Conservation (phyloP, 768 basidiomycete genomes). For the Rubroboletus satanas region DNA sequence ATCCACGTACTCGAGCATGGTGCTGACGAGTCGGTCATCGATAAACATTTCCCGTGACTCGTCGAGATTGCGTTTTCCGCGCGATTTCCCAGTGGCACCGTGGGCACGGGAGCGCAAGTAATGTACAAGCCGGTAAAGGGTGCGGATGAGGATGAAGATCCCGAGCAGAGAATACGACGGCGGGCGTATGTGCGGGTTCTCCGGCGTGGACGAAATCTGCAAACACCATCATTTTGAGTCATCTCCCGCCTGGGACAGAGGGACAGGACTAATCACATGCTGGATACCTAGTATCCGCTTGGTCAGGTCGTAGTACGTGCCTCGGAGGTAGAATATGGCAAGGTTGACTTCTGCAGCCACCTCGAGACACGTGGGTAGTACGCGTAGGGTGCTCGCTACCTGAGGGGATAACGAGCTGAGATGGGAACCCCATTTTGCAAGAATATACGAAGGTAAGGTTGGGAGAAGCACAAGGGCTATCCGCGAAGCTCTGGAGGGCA, state of each 20-base stretch:
- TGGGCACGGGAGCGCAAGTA: constrained; percentile 37
- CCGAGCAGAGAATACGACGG: constrained; percentile 89
- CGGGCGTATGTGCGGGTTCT: constrained; percentile 66
- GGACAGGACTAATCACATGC: constrained; percentile 46
- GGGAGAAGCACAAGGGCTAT: constrained; percentile 61
- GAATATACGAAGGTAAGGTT: constrained; percentile 59
- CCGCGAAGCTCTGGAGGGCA: constrained; percentile 46
- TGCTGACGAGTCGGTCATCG: constrained; percentile 59
- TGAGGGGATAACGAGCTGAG: constrained; percentile 33
- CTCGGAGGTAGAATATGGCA: constrained; percentile 74
- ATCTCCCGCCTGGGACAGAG: background rate
- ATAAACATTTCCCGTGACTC: constrained; percentile 42
- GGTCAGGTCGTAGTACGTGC: constrained; percentile 71
- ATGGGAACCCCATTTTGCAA: constrained; percentile 47
- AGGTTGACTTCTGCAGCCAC: constrained; percentile 68
- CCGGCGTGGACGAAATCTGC: constrained; percentile 71
- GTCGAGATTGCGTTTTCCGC: constrained; percentile 32
- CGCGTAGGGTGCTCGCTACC: constrained; percentile 30
- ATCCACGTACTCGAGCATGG: constrained; percentile 47
- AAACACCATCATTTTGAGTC: constrained; percentile 5
- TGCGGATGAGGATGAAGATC: constrained; percentile 60
- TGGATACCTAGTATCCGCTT: constrained; percentile 65
- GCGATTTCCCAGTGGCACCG: constrained; percentile 27
- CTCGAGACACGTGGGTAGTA: constrained; percentile 51
- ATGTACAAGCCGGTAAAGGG: constrained; percentile 56